Evolutionary conservation across 2,329 filamentous ascomycete genomes (phyloP).

Genomic region (Talaromyces rugulosus): DNA sequence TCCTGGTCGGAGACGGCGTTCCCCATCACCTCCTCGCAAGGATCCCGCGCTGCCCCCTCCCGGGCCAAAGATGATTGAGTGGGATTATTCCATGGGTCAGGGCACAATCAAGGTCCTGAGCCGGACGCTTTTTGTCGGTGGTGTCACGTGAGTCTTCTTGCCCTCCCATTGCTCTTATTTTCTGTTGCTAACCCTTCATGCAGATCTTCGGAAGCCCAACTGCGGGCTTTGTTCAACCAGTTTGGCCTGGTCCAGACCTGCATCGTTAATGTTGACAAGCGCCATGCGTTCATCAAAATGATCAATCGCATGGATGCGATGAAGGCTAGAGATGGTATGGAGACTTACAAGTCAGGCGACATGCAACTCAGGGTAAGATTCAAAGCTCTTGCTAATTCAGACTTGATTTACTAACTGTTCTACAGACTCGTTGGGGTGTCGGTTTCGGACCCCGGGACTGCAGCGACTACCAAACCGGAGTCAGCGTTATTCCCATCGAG

Average conservation of each 20-base stretch:
- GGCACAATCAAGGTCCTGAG: slow-evolving; percentile 89
- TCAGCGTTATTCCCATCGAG: slow-evolving; percentile 89
- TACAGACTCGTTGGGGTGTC: slow-evolving; percentile 89
- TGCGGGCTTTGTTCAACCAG: slow-evolving; percentile 73
- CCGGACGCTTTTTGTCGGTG: slow-evolving; percentile 92
- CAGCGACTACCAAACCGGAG: slow-evolving; percentile 87
- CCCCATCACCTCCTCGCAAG: slow-evolving; percentile 53
- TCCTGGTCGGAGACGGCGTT: slow-evolving; percentile 61
- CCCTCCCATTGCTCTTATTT: slow-evolving; percentile 7
- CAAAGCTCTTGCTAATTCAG: background rate
- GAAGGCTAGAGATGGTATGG: slow-evolving; percentile 80
- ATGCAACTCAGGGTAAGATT: slow-evolving; percentile 65
- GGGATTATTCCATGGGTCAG: slow-evolving; percentile 67
- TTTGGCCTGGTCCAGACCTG: slow-evolving; percentile 92
- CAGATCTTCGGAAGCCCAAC: slow-evolving; percentile 73
- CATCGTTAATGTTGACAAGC: slow-evolving; percentile 97
- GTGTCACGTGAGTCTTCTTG: slow-evolving; percentile 68
- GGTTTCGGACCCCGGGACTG: slow-evolving; percentile 96
- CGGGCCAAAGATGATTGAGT: slow-evolving; percentile 72
- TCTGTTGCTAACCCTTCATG: slow-evolving; percentile 17
- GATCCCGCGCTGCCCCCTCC: slow-evolving; percentile 41
- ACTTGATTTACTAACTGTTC: slow-evolving; percentile 15
- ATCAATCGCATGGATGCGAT: slow-evolving; percentile 81
- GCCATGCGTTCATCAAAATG: slow-evolving; percentile 99
- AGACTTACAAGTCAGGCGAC: slow-evolving; percentile 68